phyloP scores from a whole-genome alignment of 2,329 filamentous ascomycete genomes.

The Fusarium pseudocircinatum region DNA sequence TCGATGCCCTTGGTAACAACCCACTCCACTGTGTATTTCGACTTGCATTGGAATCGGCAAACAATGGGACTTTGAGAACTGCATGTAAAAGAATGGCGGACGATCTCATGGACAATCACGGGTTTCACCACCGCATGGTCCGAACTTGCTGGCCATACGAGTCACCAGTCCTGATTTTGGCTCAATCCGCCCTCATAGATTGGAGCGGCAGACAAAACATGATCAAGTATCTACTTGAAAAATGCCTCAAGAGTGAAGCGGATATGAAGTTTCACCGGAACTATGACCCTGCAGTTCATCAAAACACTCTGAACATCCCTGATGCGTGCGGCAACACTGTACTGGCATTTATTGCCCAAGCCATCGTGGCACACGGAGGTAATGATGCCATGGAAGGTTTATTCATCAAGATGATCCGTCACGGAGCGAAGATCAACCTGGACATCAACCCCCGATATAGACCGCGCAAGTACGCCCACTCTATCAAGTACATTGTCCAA shows the following conservation, averaged over 20 bases:
- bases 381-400: background rate
- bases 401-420: background rate
- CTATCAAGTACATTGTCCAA: background rate
- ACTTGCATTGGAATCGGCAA: background rate
- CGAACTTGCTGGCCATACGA: background rate
- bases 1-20: background rate
- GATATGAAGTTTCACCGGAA: background rate
- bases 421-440: constrained; percentile 1
- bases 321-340: background rate
- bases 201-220: background rate
- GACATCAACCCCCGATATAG: background rate
- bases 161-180: background rate
- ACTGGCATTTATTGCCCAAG: background rate
- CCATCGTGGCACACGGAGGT: background rate
- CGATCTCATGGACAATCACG: background rate
- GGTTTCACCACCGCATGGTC: background rate
- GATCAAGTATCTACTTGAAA: background rate
- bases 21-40: background rate
- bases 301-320: background rate
- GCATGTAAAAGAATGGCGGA: background rate
- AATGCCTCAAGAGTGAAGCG: background rate
- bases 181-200: background rate
- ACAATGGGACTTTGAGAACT: background rate
- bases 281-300: background rate
- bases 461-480: background rate